These are phyloP conservation scores for Venturia pyrina DNA, from an alignment of 2,329 filamentous ascomycete genomes.

Conservation along the genomic window DNA sequence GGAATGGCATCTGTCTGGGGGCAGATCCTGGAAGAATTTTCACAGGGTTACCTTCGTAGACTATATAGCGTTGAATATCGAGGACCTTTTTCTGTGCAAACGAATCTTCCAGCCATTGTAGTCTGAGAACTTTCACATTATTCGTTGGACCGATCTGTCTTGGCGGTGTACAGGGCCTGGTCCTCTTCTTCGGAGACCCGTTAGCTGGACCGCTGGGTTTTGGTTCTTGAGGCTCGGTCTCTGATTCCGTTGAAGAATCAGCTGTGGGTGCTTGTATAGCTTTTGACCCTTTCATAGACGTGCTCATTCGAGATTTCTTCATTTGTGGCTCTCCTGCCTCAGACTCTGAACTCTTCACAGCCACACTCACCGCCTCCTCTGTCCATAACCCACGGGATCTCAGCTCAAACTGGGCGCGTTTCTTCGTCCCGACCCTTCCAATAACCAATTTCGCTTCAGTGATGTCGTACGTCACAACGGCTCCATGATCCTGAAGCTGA, in stretches of 20 bases:
- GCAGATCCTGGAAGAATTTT: constrained; percentile 24
- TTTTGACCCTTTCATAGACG: constrained; percentile 8
- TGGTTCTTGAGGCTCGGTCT: neutral
- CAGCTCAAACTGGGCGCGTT: constrained; percentile 69
- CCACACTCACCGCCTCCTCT: constrained; percentile 32
- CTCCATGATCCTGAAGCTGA: constrained; percentile 44
- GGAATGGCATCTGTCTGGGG: neutral
- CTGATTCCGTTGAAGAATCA: constrained; percentile 4
- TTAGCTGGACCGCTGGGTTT: no score
- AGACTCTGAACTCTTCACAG: constrained; percentile 10
- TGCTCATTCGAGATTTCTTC: constrained; percentile 17
- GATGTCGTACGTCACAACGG: constrained; percentile 59
- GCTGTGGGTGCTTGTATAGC: neutral
- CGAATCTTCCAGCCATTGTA: constrained; percentile 11
- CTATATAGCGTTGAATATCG: constrained; percentile 31
- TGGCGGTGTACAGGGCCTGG: neutral
- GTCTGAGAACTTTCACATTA: constrained; percentile 5
- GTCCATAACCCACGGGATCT: constrained; percentile 54
- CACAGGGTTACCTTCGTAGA: constrained; percentile 41
- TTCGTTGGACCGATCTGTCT: neutral
- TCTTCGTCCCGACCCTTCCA: constrained; percentile 59
- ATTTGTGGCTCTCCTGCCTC: constrained; percentile 12
- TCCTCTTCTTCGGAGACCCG: neutral
- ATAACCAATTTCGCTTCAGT: constrained; percentile 64
- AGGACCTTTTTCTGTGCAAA: neutral